Base-by-base conservation (phyloP, 2,329 filamentous ascomycete species). In the Coniochaeta sp. region DNA sequence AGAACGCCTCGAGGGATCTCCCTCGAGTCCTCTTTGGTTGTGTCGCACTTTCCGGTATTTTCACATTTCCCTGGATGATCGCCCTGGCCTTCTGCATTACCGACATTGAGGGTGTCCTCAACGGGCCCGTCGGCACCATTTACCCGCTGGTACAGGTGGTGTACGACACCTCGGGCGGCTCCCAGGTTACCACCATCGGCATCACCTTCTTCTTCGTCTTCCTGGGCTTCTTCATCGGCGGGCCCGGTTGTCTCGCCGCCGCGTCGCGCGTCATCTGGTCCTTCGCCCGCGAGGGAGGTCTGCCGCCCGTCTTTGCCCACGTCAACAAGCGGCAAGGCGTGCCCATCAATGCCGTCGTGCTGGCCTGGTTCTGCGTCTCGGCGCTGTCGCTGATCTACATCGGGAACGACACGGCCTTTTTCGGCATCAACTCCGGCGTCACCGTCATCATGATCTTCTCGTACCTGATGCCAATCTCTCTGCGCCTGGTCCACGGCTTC, bases 391-490 rank as follows among this genome's bases (percentile, higher is more conserved):
- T 52, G 50, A 54, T 54, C 30, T 54, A 52, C 28, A 54, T 54
- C 46, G 52, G 53, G 53, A 54, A 54, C 33, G 52, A 50, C 7
- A 54, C 53, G 16, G 53, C 53, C 13, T 54, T 52, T 16, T 54
- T 52, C 24, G 53, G 53, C 8, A 52, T 54, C 14, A 54, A 52
- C 50, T 46, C 53, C 2, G 53, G 53, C 9, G 53, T 54, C 13
- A 18, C 52, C 45, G 53, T 54, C 12, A 48, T 14, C 30, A 9
- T 32, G 9, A 8, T 9, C 9, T 14, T 32, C 30, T 32, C 30
- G 30, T 32, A 32, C 14, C 9, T 32, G 30, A 8, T 32, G 30
- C 30, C 30, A n/a, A n/a, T n/a, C n/a, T n/a, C n/a, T n/a, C n/a
- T n/a, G n/a, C n/a, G n/a, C n/a, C n/a, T n/a, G n/a, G n/a, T n/a